phyloP scores from a whole-genome alignment of 371 early-diverging fungal genomes.

The Sporodiniella umbellata region DNA sequence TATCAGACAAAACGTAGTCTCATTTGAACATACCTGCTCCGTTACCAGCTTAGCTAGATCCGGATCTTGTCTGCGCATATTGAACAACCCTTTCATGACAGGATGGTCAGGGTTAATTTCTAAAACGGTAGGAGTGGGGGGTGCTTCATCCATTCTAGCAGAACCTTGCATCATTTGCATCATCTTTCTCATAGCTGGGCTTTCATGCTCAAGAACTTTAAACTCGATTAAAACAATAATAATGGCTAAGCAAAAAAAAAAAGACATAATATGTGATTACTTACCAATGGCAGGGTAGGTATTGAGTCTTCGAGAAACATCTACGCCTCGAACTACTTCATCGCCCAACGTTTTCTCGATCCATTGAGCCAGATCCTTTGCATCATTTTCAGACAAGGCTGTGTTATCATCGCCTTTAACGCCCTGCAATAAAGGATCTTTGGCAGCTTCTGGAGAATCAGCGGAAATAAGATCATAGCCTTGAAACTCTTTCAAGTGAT shows the following conservation, averaged over 20 bases:
- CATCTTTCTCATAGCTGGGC: slow-evolving; percentile 74
- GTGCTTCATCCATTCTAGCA: slow-evolving; percentile 53
- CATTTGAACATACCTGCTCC: too few relatives aligned
- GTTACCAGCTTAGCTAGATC: slow-evolving; percentile 64
- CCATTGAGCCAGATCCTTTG: slow-evolving; percentile 65
- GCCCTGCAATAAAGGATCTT: slow-evolving; percentile 45
- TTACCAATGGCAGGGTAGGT: slow-evolving; percentile 72
- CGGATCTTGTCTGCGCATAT: slow-evolving; percentile 56
- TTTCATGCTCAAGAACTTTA: slow-evolving; percentile 69
- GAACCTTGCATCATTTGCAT: slow-evolving; percentile 74
- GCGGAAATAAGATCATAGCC: slow-evolving; percentile 81
- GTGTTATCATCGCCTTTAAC: slow-evolving; percentile 28
- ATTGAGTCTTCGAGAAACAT: slow-evolving; percentile 64
- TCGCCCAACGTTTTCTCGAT: slow-evolving; percentile 61
- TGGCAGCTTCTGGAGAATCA: slow-evolving; percentile 65
- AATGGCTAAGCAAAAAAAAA: too few relatives aligned
- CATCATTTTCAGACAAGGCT: slow-evolving; percentile 49
- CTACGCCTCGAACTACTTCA: slow-evolving; percentile 63
- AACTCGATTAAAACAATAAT: neutral
- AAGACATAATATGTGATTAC: neutral
- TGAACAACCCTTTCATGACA: slow-evolving; percentile 66
- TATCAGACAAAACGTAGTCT: too few relatives aligned
- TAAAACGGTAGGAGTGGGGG: slow-evolving; percentile 57
- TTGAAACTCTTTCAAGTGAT: slow-evolving; percentile 68
- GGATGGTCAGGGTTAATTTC: slow-evolving; percentile 89